A percentile compares a stretch with the other conserved stretches of the same genome.
Evolutionary conservation across 768 basidiomycete species (phyloP).

Genomic region (Galerina marginata): DNA sequence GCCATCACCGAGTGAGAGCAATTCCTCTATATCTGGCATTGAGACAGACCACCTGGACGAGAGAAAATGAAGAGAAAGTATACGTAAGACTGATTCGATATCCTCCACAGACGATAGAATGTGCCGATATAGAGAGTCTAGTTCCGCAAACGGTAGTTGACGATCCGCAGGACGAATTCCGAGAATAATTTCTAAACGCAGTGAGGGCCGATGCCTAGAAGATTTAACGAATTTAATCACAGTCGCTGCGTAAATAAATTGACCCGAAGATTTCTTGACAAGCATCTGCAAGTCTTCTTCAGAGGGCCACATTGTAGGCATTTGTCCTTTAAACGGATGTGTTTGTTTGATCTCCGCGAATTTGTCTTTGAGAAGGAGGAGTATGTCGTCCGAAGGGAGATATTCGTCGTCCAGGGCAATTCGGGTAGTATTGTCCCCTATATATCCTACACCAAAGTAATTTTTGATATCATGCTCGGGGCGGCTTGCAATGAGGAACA

Average conservation of each 20-base stretch:
- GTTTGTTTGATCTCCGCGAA: slow-evolving; percentile 6
- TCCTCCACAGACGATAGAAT: slow-evolving; percentile 9
- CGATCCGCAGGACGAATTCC: not conserved
- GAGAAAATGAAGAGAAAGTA: not conserved
- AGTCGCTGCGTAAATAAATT: slow-evolving; percentile 20
- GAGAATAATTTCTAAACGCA: slow-evolving; percentile 6
- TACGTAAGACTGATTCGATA: not conserved
- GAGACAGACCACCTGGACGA: no score
- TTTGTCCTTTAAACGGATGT: not conserved
- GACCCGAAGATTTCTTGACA: slow-evolving; percentile 13
- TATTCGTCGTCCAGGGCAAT: slow-evolving; percentile 8
- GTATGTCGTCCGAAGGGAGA: slow-evolving; percentile 5
- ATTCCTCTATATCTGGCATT: no score
- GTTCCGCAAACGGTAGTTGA: slow-evolving; percentile 9
- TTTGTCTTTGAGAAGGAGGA: not conserved
- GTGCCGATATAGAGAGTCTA: slow-evolving; percentile 10
- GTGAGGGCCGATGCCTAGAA: not conserved
- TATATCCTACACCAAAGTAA: not conserved
- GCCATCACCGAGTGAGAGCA: no score
- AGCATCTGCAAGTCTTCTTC: not conserved
- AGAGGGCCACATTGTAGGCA: slow-evolving; percentile 6
- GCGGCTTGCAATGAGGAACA: not conserved
- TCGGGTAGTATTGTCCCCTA: no score
- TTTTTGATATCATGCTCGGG: not conserved
- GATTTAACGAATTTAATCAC: slow-evolving; percentile 10